Percentiles rank a stretch among this genome's conserved stretches.
Conservation (phyloP, 306 rosid species). For the Quercus suber region DNA sequence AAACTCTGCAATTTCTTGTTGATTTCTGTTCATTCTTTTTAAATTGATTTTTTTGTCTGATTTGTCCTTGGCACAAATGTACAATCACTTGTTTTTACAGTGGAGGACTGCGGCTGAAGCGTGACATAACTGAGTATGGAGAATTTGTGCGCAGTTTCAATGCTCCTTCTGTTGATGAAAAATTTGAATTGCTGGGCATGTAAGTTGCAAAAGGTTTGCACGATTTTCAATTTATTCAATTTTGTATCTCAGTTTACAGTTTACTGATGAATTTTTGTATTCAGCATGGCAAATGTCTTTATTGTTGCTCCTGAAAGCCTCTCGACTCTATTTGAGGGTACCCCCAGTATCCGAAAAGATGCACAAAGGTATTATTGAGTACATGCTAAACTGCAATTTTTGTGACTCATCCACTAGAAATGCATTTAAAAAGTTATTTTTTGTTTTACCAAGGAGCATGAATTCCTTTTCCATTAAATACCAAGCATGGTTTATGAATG, state of each 20-base stretch:
- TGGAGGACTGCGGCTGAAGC: conserved; percentile 95
- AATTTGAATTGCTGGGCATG: conserved; percentile 96
- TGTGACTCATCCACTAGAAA: not conserved
- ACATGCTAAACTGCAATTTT: not conserved
- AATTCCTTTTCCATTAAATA: not conserved
- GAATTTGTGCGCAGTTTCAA: conserved; percentile 94
- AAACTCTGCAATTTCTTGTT: not conserved
- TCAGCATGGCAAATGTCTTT: conserved; percentile 96
- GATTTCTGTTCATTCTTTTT: not conserved
- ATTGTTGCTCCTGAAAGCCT: conserved; percentile 99
- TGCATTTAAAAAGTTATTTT: not conserved
- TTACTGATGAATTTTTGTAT: conserved; percentile 28
- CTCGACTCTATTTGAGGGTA: conserved; percentile 85
- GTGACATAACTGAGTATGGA: conserved; percentile 98
- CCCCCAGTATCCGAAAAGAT: conserved; percentile 96
- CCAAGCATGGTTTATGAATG: not conserved
- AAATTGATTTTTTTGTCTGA: not conserved
- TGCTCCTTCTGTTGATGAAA: conserved; percentile 86
- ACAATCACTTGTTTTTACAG: conserved; percentile 33
- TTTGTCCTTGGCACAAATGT: not conserved
- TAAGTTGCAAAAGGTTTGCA: conserved; percentile 41
- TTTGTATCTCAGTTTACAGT: conserved; percentile 13
- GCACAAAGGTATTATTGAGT: conserved; percentile 64
- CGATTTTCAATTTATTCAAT: conserved; percentile 6
- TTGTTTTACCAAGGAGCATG: not conserved